Evolutionary conservation across 768 basidiomycete genomes (phyloP), one percentile per base, ranked within the genome.

Genomic region (Macrolepiota albuminosa): DNA sequence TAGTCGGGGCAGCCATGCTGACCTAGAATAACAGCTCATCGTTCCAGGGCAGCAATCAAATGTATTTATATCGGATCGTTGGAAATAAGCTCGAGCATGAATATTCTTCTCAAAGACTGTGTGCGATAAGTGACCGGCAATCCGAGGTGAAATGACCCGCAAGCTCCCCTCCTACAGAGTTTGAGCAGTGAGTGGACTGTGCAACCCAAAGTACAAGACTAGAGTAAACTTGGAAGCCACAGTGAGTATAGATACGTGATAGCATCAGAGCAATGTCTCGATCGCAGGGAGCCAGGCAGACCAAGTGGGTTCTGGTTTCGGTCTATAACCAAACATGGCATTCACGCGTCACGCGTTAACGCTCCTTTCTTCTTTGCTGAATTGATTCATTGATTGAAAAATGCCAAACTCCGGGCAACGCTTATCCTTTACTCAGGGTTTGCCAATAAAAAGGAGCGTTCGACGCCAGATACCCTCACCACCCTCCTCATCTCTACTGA

Each of bases 361-460:
- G 4, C 51, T 37, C 51, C n/a, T 52, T 36, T 37, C 34, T 37
- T 36, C 31, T 37, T 26, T 36, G 13, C 13, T 36, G 7, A 6
- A 16, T n/a, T n/a, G n/a, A n/a, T n/a, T n/a, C n/a, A n/a, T 39
- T 13, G 34, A 52, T 52, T 24, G 21, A 52, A 52, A 52, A 33
- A 51, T 43, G 53, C 54, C 26, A n/a, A 50, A 55, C 59, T 33
- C 59, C 42, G 54, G 33, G 54, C 50, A 40, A 47, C 33, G 46
- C 46, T 21, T 59, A 21, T 24, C 49, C 29, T 50, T 55, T 61
- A 48, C 61, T 39, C 50, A 51, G 33, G 16, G 59, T 21, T 47
- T 24, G 21, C 33, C 62, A 59, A 63, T 61, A 62, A 66, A 66
- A 57, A 62, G 50, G 50, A 36, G 43, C 9, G 7, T 45, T 54